A percentile compares a stretch with the other conserved stretches of the same genome.
Conservation (phyloP, 1,284 basidiomycete species). For the Trichosporon faecale region DNA sequence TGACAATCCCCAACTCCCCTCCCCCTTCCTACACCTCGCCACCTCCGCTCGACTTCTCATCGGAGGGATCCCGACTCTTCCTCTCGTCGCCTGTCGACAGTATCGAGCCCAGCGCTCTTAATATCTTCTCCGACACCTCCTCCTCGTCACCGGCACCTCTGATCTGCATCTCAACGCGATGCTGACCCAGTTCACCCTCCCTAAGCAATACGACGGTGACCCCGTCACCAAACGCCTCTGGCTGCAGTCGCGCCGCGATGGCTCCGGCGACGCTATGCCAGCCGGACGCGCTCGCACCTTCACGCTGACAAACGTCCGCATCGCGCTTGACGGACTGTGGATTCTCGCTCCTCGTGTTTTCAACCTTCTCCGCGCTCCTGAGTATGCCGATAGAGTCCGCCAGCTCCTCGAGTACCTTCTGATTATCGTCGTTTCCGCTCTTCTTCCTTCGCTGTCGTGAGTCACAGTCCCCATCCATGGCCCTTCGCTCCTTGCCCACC, state of each 20-base stretch:
- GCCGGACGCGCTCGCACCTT: neutral
- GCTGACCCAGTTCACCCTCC: neutral
- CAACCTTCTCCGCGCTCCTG: neutral
- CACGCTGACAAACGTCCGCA: neutral
- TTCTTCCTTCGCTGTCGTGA: neutral
- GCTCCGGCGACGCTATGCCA: neutral
- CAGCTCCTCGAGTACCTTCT: neutral
- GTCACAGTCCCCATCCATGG: neutral
- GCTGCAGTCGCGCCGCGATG: neutral
- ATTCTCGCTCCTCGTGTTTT: neutral
- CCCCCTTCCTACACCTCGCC: neutral
- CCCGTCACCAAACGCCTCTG: neutral
- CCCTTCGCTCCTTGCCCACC: neutral
- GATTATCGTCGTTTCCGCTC: neutral
- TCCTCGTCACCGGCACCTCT: neutral
- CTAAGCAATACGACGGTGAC: neutral
- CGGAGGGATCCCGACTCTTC: neutral
- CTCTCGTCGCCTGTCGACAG: neutral
- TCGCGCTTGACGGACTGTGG: neutral
- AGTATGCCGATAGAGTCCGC: neutral
- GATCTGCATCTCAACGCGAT: neutral
- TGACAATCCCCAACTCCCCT: neutral
- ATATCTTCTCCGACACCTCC: neutral
- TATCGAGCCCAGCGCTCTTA: neutral
- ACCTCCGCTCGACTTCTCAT: neutral